Percentiles rank a stretch among this genome's conserved stretches.
Evolutionary conservation across 192 early-diverging fungal species (phyloP).

Genomic region (Lunasporangiospora selenospora): DNA sequence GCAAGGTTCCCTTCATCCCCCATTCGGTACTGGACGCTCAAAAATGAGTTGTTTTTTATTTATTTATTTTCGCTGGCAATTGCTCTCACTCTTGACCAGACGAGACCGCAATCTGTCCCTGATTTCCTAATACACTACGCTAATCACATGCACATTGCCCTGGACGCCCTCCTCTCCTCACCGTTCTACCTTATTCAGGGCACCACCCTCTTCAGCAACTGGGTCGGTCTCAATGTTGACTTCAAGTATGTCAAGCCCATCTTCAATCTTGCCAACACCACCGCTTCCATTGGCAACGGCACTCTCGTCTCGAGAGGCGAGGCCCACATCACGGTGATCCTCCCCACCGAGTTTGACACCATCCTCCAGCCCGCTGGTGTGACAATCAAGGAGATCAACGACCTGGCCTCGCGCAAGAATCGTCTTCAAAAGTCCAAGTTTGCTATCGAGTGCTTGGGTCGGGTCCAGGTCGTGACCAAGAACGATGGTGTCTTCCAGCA

Average conservation of each 20-base stretch:
- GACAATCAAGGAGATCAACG: conserved; percentile 70
- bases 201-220: conserved; percentile 39
- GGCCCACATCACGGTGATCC: conserved; percentile 74
- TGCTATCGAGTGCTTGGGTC: conserved; percentile 65
- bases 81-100: too few relatives aligned
- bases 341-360: conserved; percentile 68
- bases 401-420: conserved; percentile 50
- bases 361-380: conserved; percentile 62
- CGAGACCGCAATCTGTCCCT: too few relatives aligned
- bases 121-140: too few relatives aligned
- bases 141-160: too few relatives aligned
- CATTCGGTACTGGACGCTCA: too few relatives aligned
- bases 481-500: conserved; percentile 21
- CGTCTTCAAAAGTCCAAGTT: conserved; percentile 65
- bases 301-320: conserved; percentile 59
- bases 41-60: too few relatives aligned
- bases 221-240: conserved; percentile 67
- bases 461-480: conserved; percentile 46
- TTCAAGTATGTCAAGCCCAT: conserved; percentile 59
- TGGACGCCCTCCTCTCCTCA: too few relatives aligned
- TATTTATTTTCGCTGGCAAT: too few relatives aligned
- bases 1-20: conserved; percentile 52
- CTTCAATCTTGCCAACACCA: conserved; percentile 57
- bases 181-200: conserved; percentile 45
- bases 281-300: conserved; percentile 21